These are phyloP conservation scores for Ophiostoma sp. DNA, from an alignment of 2,329 filamentous ascomycete species.

Conservation along the genomic window DNA sequence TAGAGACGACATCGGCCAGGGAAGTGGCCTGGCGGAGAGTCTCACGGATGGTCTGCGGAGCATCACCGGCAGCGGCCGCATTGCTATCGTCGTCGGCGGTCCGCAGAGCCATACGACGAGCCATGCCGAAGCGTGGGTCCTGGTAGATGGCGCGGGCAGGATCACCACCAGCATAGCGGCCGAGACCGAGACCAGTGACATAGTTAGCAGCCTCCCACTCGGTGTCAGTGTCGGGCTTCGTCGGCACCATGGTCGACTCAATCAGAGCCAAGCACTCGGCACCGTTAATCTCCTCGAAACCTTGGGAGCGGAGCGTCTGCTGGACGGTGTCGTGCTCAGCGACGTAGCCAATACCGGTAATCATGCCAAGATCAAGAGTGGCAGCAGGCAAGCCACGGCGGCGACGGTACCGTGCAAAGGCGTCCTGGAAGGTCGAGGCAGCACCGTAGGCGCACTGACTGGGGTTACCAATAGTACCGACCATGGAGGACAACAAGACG, in stretches of 20 bases:
- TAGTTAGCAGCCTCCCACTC: conserved; percentile 27
- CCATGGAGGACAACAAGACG: conserved; percentile 39
- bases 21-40: conserved; percentile 21
- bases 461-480: conserved; percentile 40
- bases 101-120: conserved; percentile 22
- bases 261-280: conserved; percentile 32
- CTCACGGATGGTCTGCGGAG: conserved; percentile 24
- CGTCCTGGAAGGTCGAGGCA: conserved; percentile 45
- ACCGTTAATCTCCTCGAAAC: conserved; percentile 30
- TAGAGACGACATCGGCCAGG: conserved; percentile 13
- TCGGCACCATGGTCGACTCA: conserved; percentile 28
- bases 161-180: conserved; percentile 29
- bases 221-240: not conserved
- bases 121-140: conserved; percentile 28
- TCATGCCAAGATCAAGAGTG: conserved; percentile 43
- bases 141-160: conserved; percentile 26
- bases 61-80: not conserved
- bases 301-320: conserved; percentile 29
- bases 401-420: conserved; percentile 41
- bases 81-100: not conserved
- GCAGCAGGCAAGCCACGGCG: conserved; percentile 38
- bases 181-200: conserved; percentile 30
- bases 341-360: conserved; percentile 39
- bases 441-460: conserved; percentile 46
- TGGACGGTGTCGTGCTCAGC: conserved; percentile 32